Percentiles rank a stretch among this genome's conserved stretches.
phyloP scores from a whole-genome alignment of 495 filamentous ascomycete genomes.

The Elasticomyces elasticus region DNA sequence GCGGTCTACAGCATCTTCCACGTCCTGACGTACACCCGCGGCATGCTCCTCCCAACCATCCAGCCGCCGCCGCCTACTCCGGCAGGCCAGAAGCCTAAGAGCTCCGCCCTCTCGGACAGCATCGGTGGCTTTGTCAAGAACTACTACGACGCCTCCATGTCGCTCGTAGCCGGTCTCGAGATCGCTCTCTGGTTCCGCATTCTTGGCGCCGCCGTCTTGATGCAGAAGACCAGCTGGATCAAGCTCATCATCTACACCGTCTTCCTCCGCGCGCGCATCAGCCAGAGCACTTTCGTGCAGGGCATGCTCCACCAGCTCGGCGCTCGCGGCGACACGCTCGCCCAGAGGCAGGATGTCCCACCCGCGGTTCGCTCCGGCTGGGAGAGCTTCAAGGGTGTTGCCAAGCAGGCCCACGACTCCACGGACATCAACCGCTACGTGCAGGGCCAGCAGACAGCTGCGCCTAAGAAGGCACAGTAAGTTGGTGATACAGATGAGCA shows the following conservation, averaged over 20 bases:
- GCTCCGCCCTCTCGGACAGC: conserved; percentile 52
- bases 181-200: conserved; percentile 71
- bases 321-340: conserved; percentile 64
- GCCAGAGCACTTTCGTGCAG: conserved; percentile 87
- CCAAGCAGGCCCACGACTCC: conserved; percentile 62
- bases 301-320: conserved; percentile 62
- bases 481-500: neutral
- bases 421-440: conserved; percentile 69
- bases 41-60: conserved; percentile 61
- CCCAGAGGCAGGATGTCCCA: conserved; percentile 79
- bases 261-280: conserved; percentile 82
- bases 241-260: conserved; percentile 73
- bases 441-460: conserved; percentile 37
- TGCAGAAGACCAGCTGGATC: conserved; percentile 84
- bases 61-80: conserved; percentile 39
- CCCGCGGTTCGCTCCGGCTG: conserved; percentile 74
- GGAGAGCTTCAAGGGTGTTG: conserved; percentile 65
- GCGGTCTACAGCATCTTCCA: conserved; percentile 97
- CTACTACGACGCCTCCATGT: conserved; percentile 71
- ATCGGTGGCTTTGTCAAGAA: conserved; percentile 93
- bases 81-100: conserved; percentile 52
- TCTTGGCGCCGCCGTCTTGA: conserved; percentile 65
- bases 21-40: conserved; percentile 73
- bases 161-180: conserved; percentile 37
- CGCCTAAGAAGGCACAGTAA: conserved; percentile 46